Evolutionary conservation across 768 basidiomycete genomes (phyloP), one percentile per base, ranked within the genome.

Genomic region (Lactarius akahatsu): DNA sequence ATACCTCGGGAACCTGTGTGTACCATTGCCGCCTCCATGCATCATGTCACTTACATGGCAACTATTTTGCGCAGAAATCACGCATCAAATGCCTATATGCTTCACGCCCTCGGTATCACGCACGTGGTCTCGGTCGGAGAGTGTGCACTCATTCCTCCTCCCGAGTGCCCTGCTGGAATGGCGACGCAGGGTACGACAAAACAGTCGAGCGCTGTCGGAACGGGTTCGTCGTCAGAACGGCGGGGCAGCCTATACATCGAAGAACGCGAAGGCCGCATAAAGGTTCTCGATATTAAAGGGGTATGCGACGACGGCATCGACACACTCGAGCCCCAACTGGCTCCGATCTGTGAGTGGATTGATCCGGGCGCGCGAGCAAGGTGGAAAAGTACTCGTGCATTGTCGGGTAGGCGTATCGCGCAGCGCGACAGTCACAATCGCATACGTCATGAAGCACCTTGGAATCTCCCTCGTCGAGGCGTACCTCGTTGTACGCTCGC

Each of bases 361-460:
- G 94, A 96, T n/a, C 72, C 82, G 85, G 59, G 96, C 94, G 52
- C 80, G 93, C 47, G 76, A 79, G 40, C 84, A 87, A 59, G 95
- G 96, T 8, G 96, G 96, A 2, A 91, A 91, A 73, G 89, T 96
- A 40, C 82, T 98, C 60, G 94, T 98, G 9, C 96, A 98, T 77
- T 98, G 96, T 76, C 85, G 95, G n/a, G 96, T 98, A n/a, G 96
- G 96, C n/a, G 96, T 98, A 52, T 92, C 90, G 54, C 80, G 96
- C 67, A 93, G 91, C 73, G 96, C 96, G 34, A 96, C 94, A 38
- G 94, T 98, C 67, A 91, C 91, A 86, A 98, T 98, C 73, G 96
- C 96, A 20, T 98, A 98, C 77, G 91, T 97, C 73, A 98, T 98
- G 96, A 92, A 95, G 75, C 87, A 96, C 73, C 85, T 93, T 26